These are phyloP conservation scores for Datura wrightii DNA, from an alignment of 257 asterid species.

Conservation along the genomic window DNA sequence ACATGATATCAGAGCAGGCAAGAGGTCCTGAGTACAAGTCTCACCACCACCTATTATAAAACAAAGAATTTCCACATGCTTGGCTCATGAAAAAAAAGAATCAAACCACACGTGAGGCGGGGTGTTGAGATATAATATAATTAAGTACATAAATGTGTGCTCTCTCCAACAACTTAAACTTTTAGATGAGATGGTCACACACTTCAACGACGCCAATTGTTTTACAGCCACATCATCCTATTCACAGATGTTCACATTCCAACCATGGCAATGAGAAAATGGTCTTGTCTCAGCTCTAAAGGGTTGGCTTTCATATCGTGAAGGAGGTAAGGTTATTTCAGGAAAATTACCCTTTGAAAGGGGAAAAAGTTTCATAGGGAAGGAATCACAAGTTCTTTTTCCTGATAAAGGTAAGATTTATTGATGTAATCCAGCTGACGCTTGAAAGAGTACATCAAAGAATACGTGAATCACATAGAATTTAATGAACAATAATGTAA, in stretches of 20 bases:
- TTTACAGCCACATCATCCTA: constrained; percentile 14
- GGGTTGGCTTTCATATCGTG: neutral
- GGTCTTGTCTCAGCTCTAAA: neutral
- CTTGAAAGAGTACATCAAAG: neutral
- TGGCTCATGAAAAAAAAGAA: too few relatives aligned
- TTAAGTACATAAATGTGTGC: too few relatives aligned
- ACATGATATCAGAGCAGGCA: too few relatives aligned
- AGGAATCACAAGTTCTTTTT: neutral
- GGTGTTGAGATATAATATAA: too few relatives aligned
- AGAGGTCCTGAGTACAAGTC: too few relatives aligned
- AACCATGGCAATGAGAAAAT: constrained; percentile 6
- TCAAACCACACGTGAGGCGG: too few relatives aligned
- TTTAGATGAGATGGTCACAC: too few relatives aligned
- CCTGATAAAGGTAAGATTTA: neutral
- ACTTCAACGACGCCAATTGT: neutral
- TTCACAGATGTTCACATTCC: neutral
- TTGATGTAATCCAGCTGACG: neutral
- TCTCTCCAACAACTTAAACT: too few relatives aligned
- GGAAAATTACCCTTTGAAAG: neutral
- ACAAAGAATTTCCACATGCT: too few relatives aligned
- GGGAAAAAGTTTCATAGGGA: neutral
- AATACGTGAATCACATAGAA: neutral
- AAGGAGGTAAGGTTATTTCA: constrained; percentile 9
- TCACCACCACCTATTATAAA: too few relatives aligned
- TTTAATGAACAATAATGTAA: neutral